A percentile compares a stretch with the other conserved stretches of the same genome.
Evolutionary conservation across 164 flowering plant species (phyloP).

Genomic region (Dillenia suffruticosa): DNA sequence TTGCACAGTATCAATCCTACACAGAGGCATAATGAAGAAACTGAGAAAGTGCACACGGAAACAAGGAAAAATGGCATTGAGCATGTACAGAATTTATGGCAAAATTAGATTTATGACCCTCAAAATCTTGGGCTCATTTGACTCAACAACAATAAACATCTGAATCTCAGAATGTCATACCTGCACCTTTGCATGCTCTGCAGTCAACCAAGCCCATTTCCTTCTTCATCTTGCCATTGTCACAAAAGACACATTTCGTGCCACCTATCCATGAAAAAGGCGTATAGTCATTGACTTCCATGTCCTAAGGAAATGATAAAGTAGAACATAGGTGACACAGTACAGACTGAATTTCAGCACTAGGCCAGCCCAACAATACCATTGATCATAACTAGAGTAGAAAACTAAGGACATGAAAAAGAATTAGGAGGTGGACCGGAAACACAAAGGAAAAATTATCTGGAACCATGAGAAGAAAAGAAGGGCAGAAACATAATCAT

Average conservation of each 20-base stretch:
- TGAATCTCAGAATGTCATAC: slow-evolving; percentile 26
- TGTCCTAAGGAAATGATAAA: background rate
- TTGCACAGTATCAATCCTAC: slow-evolving; percentile 82
- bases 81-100: no score
- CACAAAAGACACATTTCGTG: slow-evolving; percentile 90
- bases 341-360: no score
- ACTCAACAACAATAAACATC: background rate
- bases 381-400: background rate
- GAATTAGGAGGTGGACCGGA: background rate
- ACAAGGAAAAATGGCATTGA: background rate
- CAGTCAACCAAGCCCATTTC: slow-evolving; percentile 79
- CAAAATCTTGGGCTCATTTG: no score
- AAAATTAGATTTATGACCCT: no score
- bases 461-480: no score
- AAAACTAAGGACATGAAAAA: background rate
- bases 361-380: background rate
- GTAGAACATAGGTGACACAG: background rate
- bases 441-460: no score
- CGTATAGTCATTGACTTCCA: background rate
- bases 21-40: background rate
- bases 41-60: background rate
- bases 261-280: slow-evolving; percentile 57
- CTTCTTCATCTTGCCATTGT: slow-evolving; percentile 78
- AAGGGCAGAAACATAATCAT: no score
- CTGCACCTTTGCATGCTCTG: slow-evolving; percentile 95